phyloP scores from a whole-genome alignment of 1,284 basidiomycete genomes.

The Puccinia horiana region DNA sequence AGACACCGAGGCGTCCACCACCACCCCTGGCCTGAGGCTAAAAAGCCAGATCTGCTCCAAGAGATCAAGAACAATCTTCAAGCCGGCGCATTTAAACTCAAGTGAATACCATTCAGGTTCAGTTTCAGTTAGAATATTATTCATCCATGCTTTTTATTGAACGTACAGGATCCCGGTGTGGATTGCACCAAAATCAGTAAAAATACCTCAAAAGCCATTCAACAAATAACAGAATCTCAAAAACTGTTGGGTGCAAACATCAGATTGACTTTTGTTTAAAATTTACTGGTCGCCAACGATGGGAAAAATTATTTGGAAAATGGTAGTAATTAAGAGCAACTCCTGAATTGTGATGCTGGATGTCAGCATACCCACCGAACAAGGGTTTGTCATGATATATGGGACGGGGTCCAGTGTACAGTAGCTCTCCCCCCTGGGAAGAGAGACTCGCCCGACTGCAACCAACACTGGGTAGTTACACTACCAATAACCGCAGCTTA shows the following conservation, averaged over 20 bases:
- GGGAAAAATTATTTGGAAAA: constrained; percentile 70
- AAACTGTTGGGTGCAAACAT: not conserved
- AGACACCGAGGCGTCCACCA: not conserved
- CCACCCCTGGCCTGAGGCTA: not conserved
- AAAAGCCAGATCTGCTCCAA: not conserved
- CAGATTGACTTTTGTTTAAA: constrained; percentile 62
- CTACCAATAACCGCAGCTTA: too few species aligned
- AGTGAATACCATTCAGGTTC: not conserved
- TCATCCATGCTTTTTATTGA: constrained; percentile 68
- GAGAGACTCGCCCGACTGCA: too few species aligned
- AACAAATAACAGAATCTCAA: not conserved
- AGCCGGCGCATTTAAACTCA: not conserved
- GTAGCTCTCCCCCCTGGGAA: too few species aligned
- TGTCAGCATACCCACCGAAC: constrained; percentile 69
- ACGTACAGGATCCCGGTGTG: constrained; percentile 77
- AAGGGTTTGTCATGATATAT: constrained; percentile 75
- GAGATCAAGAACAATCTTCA: not conserved
- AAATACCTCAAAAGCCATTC: constrained; percentile 29
- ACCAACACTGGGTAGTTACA: too few species aligned
- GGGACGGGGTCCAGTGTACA: too few species aligned
- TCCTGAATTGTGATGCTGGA: constrained; percentile 72
- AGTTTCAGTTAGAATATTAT: not conserved
- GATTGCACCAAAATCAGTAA: constrained; percentile 59
- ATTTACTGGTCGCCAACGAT: constrained; percentile 74
- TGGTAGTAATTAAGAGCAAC: constrained; percentile 71